Conservation (phyloP, 768 basidiomycete genomes). For the Mycena polygramma region DNA sequence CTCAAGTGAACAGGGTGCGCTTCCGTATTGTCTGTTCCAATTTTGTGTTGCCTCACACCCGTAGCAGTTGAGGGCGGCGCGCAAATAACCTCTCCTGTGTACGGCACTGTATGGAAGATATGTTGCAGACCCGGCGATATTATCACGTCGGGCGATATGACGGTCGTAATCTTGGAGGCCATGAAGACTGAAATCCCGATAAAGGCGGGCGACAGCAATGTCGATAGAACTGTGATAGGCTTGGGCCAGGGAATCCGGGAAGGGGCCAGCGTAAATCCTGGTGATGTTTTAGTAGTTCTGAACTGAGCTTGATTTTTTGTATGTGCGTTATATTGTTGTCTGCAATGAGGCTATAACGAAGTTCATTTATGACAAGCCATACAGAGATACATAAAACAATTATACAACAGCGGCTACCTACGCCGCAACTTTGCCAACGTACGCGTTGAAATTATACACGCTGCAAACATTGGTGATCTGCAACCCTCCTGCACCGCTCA, state of each 20-base stretch:
- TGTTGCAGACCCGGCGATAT: constrained; percentile 56
- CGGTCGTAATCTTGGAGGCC: constrained; percentile 68
- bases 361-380: too few relatives aligned
- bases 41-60: not conserved
- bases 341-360: too few relatives aligned
- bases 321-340: too few relatives aligned
- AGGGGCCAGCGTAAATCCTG: constrained; percentile 60
- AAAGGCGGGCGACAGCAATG: constrained; percentile 56
- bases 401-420: not conserved
- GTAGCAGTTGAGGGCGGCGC: constrained; percentile 12
- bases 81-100: constrained; percentile 52
- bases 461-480: not conserved
- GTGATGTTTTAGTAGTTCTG: constrained; percentile 59
- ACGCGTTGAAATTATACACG: constrained; percentile 6
- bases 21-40: not conserved
- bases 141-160: constrained; percentile 55
- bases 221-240: constrained; percentile 58
- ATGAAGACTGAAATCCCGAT: constrained; percentile 77
- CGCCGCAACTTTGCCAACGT: not conserved
- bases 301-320: too few relatives aligned
- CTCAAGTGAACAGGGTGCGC: not conserved
- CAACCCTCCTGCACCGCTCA: not conserved
- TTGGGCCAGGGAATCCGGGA: constrained; percentile 57
- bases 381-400: too few relatives aligned
- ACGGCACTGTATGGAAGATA: constrained; percentile 67